Evolutionary conservation across 2,329 filamentous ascomycete genomes (phyloP).

Genomic region (Microsporum ferrugineum): DNA sequence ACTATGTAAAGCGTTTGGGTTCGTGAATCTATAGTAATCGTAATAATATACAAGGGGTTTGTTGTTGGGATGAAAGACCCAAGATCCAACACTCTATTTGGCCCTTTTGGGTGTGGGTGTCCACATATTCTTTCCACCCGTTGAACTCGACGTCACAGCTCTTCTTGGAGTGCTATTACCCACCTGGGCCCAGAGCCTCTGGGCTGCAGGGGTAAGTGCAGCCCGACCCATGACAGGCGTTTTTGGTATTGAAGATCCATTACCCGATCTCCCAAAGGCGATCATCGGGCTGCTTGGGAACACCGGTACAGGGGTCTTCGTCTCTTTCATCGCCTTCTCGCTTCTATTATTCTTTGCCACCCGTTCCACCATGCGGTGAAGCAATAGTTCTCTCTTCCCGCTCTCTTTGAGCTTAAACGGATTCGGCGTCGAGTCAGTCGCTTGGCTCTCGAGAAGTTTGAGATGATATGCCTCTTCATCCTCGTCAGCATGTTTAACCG

Average conservation of each 20-base stretch:
- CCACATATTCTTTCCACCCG: constrained; percentile 28
- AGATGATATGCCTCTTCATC: constrained; percentile 37
- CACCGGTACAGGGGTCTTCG: constrained; percentile 37
- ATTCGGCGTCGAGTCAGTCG: constrained; percentile 46
- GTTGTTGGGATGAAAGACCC: not conserved
- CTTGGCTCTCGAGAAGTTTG: constrained; percentile 20
- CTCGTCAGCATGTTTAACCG: constrained; percentile 35
- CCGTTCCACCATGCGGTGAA: constrained; percentile 75
- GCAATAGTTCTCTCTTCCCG: constrained; percentile 65
- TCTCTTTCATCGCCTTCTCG: constrained; percentile 48
- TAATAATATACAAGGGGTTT: not conserved
- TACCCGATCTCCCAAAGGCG: constrained; percentile 23
- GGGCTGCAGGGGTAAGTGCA: constrained; percentile 35
- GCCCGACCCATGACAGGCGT: constrained; percentile 17
- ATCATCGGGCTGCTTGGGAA: constrained; percentile 32
- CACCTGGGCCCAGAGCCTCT: constrained; percentile 31
- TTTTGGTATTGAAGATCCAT: constrained; percentile 15
- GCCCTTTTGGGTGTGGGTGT: constrained; percentile 26
- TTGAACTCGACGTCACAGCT: constrained; percentile 6
- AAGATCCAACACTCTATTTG: constrained; percentile 12
- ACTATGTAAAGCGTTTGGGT: not conserved
- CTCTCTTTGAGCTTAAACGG: constrained; percentile 71
- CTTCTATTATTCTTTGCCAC: constrained; percentile 61
- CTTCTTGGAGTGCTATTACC: constrained; percentile 25
- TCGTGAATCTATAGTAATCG: not conserved